A percentile compares a stretch with the other conserved stretches of the same genome.
These are phyloP conservation scores for Hortaea werneckii DNA, from an alignment of 2,329 filamentous ascomycete species.

Conservation along the genomic window DNA sequence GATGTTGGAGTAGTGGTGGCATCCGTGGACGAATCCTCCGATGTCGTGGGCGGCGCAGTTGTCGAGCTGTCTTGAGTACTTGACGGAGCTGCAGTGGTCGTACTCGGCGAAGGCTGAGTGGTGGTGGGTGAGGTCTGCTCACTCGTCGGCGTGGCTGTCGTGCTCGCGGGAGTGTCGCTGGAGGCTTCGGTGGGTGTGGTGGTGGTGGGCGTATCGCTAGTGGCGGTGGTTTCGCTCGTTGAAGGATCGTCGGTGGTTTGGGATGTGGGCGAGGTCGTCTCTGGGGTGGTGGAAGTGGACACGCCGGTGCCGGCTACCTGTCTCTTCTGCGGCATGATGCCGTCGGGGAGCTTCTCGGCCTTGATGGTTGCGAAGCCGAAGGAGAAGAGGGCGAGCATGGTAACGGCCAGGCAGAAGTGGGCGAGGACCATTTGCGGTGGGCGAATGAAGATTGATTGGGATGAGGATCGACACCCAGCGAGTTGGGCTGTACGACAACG, in stretches of 20 bases:
- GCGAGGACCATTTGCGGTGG: neutral
- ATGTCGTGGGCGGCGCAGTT: constrained; percentile 1
- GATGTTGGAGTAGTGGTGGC: neutral
- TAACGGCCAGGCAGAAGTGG: constrained; percentile 1
- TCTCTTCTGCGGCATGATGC: constrained; percentile 23
- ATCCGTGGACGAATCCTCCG: neutral
- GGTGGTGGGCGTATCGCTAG: constrained; percentile 5
- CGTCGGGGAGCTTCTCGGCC: constrained; percentile 21
- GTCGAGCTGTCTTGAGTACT: constrained; percentile 1
- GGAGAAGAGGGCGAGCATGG: constrained; percentile 20
- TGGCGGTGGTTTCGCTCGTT: constrained; percentile 5
- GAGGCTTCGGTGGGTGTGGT: constrained; percentile 1
- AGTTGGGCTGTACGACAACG: neutral
- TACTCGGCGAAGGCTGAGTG: neutral
- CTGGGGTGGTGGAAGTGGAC: constrained; percentile 7
- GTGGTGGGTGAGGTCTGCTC: neutral
- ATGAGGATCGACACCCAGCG: neutral
- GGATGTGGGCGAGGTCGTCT: neutral
- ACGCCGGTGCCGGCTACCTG: constrained; percentile 23
- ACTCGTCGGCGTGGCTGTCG: neutral
- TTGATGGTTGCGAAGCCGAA: constrained; percentile 22
- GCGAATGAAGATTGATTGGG: too few relatives aligned
- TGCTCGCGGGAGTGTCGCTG: neutral
- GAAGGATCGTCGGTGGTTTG: neutral
- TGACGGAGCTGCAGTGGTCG: constrained; percentile 3